Base-by-base conservation (phyloP, 108 stramenopile species). In the Nitzschia sp. region DNA sequence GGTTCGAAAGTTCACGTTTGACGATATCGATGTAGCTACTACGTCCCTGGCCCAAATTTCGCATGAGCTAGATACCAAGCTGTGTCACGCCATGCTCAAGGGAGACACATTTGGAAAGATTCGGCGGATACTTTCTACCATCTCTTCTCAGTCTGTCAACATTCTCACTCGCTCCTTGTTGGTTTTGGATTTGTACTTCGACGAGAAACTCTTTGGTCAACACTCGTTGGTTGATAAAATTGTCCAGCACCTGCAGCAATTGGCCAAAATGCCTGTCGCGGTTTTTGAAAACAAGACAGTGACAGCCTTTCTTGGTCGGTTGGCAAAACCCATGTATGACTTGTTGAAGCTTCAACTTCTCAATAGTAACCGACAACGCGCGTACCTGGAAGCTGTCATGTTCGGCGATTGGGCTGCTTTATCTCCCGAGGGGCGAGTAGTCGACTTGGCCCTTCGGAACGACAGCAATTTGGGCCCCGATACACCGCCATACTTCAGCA, bases 111-210 rank as follows among this genome's bases (percentile, higher is more conserved):
- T 88, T 0, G 77, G 71, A 46, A 62, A 83, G 59, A 81, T 90
- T 21, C 72, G 75, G 39, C 66, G 83, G 7, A 90, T 88, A 71
- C 60, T 93, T 39, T 57, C 67, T 14, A 60, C 61, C 38, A 53
- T 85, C 25, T 87, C 86, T 15, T 20, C 50, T 20, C 63, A 80
- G 11, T 69, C 80, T 11, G 75, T 80, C 43, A 90, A 88, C 52
- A 85, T 93, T 51, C 76, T 90, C 0, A 76, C 53, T 17, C 70
- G 89, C 41, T 93, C 91, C 3, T 77, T 93, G 21, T 50, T 93
- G 41, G 80, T 93, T 10, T 63, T 90, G 42, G 90, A 89, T 77
- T 73, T 93, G 26, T 93, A 88, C 71, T 93, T 93, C 70, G 87
- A 90, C 64, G 87, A 93, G 22, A 75, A 73, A 51, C 52, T 93